Percentiles rank a stretch among this genome's conserved stretches.
phyloP scores from a whole-genome alignment of 768 basidiomycete species.

The Psilocybe subaeruginosa region DNA sequence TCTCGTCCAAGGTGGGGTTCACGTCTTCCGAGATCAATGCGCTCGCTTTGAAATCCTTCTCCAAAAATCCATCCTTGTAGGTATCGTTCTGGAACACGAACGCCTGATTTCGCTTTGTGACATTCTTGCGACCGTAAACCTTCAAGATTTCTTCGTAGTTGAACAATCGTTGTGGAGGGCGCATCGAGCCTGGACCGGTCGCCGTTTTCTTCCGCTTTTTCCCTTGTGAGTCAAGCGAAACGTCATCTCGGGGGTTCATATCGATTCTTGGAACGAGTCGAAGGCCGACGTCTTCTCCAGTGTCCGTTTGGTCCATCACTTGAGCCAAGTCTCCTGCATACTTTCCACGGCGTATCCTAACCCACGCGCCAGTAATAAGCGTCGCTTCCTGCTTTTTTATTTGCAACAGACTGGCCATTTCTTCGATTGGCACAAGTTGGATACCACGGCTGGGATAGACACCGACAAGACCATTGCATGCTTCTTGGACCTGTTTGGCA shows the following conservation, averaged over 20 bases:
- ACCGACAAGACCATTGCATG: conserved; percentile 89
- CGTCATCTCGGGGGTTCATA: conserved; percentile 86
- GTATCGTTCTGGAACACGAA: conserved; percentile 93
- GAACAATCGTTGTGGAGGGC: conserved; percentile 92
- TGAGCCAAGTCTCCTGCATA: conserved; percentile 96
- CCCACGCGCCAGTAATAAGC: conserved; percentile 89
- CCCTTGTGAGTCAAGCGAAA: conserved; percentile 47
- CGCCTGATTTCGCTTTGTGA: conserved; percentile 72
- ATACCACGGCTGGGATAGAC: conserved; percentile 86
- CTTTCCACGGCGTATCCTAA: conserved; percentile 91
- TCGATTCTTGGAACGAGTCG: conserved; percentile 99
- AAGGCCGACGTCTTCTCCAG: conserved; percentile 89
- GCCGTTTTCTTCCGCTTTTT: conserved; percentile 80
- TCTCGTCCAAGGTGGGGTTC: conserved; percentile 95
- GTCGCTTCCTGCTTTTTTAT: conserved; percentile 94
- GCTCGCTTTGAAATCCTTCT: conserved; percentile 91
- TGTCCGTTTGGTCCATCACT: conserved; percentile 92
- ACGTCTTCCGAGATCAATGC: conserved; percentile 85
- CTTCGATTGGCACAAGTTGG: conserved; percentile 89
- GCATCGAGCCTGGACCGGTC: conserved; percentile 55
- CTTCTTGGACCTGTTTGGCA: conserved; percentile 81
- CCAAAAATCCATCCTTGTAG: conserved; percentile 92
- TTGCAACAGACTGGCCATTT: conserved; percentile 95
- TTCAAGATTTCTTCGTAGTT: conserved; percentile 91
- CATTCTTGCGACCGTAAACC: conserved; percentile 79